Percentiles rank a stretch among this genome's conserved stretches.
Conservation (phyloP, 148 eudicot genomes). For the Chenopodium album region DNA sequence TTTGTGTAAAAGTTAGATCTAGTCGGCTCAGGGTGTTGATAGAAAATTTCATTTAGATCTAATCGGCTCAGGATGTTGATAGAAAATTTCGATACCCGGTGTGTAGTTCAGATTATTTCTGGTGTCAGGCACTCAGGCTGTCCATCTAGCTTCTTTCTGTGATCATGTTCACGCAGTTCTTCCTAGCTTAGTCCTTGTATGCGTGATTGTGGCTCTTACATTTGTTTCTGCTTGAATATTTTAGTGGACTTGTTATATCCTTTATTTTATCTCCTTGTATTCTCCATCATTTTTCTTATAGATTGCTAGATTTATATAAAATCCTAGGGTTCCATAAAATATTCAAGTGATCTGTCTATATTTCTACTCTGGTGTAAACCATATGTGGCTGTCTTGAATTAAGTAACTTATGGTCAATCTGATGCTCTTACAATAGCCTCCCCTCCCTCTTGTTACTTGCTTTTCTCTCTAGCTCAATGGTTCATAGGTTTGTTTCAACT, state of each 20-base stretch:
- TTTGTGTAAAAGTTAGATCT: neutral
- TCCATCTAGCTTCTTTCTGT: neutral
- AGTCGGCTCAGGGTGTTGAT: neutral
- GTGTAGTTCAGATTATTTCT: neutral
- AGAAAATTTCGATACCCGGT: neutral
- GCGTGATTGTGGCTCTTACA: neutral
- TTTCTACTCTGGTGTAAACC: neutral
- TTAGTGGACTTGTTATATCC: neutral
- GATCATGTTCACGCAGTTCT: neutral
- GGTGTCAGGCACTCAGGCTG: neutral
- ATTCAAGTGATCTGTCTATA: neutral
- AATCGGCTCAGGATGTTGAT: neutral
- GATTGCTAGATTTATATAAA: neutral
- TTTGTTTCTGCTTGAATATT: neutral
- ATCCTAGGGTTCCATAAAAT: neutral
- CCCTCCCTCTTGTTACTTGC: neutral
- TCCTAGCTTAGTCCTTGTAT: neutral
- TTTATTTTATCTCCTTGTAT: neutral
- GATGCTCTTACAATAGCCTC: neutral
- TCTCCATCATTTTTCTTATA: neutral
- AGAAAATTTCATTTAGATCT: neutral
- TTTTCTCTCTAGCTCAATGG: neutral
- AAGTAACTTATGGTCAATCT: neutral
- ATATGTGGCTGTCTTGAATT: neutral
- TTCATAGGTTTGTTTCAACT: neutral